Evolutionary conservation across 257 asterid genomes (phyloP).

Genomic region (Apocynum venetum): DNA sequence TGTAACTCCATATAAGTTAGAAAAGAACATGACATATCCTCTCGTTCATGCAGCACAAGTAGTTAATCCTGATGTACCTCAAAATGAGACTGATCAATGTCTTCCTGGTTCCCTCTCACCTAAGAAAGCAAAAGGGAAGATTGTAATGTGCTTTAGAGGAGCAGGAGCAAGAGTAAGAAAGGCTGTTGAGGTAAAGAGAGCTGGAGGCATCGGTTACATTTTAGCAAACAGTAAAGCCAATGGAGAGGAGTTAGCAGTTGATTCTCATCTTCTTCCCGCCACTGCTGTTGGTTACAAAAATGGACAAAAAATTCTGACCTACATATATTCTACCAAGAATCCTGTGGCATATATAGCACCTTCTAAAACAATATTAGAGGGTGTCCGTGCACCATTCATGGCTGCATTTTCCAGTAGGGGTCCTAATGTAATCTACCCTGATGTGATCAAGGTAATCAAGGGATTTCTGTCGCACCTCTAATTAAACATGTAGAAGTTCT

Average conservation of each 20-base stretch:
- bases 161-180: slow-evolving; percentile 71
- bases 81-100: slow-evolving; percentile 61
- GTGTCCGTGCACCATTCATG: slow-evolving; percentile 42
- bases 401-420: slow-evolving; percentile 44
- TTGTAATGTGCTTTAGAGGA: slow-evolving; percentile 72
- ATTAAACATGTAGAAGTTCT: too few relatives aligned
- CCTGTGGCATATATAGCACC: slow-evolving; percentile 28
- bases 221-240: slow-evolving; percentile 53
- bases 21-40: slow-evolving; percentile 47
- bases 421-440: slow-evolving; percentile 36
- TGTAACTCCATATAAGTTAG: slow-evolving; percentile 52
- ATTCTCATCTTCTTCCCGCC: slow-evolving; percentile 48
- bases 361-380: slow-evolving; percentile 25
- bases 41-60: slow-evolving; percentile 69
- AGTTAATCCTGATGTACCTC: slow-evolving; percentile 32
- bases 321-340: slow-evolving; percentile 28
- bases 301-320: slow-evolving; percentile 24
- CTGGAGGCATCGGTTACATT: slow-evolving; percentile 75
- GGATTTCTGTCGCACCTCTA: not conserved
- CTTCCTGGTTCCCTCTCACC: slow-evolving; percentile 71
- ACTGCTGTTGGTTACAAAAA: slow-evolving; percentile 29
- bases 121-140: slow-evolving; percentile 65
- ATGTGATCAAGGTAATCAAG: slow-evolving; percentile 36
- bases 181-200: slow-evolving; percentile 82
- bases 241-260: slow-evolving; percentile 39